Percentiles rank a stretch among this genome's conserved stretches.
Conservation (phyloP, 192 early-diverging fungal genomes). For the Coemansia sp. region DNA sequence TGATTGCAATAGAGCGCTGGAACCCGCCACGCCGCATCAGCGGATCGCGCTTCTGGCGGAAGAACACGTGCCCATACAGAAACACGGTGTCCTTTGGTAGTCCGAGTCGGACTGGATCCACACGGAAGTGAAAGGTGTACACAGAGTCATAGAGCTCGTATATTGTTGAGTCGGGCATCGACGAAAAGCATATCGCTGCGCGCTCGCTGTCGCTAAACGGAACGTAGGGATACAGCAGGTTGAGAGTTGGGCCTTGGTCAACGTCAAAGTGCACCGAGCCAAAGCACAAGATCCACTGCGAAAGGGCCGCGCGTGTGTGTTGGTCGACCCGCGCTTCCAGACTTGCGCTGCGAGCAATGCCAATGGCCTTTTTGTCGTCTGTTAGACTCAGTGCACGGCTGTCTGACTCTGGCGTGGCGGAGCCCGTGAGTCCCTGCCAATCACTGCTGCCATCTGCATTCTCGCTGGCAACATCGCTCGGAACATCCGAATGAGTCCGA, state of each 20-base stretch:
- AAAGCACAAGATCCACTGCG: conserved; percentile 69
- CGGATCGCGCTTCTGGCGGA: conserved; percentile 86
- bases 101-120: conserved; percentile 53
- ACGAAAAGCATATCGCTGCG: conserved; percentile 76
- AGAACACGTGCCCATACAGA: conserved; percentile 88
- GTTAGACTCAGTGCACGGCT: conserved; percentile 48
- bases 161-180: conserved; percentile 76
- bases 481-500: background rate
- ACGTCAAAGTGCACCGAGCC: conserved; percentile 80
- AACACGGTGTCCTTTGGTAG: conserved; percentile 48
- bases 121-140: conserved; percentile 71
- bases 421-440: background rate
- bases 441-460: background rate
- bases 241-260: conserved; percentile 77
- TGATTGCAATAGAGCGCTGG: conserved; percentile 86
- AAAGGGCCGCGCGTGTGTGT: conserved; percentile 24
- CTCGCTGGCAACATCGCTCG: conserved; percentile 9
- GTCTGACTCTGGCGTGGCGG: conserved; percentile 29
- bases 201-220: conserved; percentile 66
- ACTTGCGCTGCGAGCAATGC: conserved; percentile 44
- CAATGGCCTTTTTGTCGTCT: conserved; percentile 22
- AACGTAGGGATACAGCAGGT: conserved; percentile 70
- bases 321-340: conserved; percentile 48
- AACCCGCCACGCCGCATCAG: conserved; percentile 86
- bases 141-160: conserved; percentile 73